Conservation (phyloP, 2,329 filamentous ascomycete genomes). For the Nothophaeocryptopus gaeumannii region DNA sequence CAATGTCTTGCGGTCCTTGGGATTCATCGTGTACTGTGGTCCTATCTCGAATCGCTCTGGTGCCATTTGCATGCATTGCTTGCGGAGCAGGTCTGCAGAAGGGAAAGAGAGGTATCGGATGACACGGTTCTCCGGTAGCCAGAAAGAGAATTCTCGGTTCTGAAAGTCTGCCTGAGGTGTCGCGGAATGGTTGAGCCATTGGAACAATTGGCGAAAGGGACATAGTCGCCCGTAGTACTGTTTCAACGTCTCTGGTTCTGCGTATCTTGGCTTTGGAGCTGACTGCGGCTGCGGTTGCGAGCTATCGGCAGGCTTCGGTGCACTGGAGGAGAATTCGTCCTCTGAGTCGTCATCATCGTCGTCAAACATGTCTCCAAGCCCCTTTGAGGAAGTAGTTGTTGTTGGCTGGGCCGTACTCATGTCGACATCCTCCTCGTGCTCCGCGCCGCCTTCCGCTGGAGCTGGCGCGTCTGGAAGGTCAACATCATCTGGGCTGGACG, state of each 20-base stretch:
- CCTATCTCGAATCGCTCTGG: conserved; percentile 97
- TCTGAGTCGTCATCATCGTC: conserved; percentile 50
- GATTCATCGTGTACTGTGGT: conserved; percentile 92
- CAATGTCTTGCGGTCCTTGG: conserved; percentile 85
- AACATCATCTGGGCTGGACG: conserved; percentile 32
- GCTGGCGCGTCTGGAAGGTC: conserved; percentile 34
- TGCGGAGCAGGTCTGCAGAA: conserved; percentile 72
- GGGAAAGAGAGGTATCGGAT: conserved; percentile 83
- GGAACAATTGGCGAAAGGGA: conserved; percentile 89
- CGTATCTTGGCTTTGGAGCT: conserved; percentile 37
- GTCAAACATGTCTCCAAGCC: conserved; percentile 59
- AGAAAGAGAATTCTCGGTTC: conserved; percentile 94
- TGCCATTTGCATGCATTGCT: conserved; percentile 83
- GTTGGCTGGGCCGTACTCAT: conserved; percentile 13
- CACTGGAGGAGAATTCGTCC: conserved; percentile 56
- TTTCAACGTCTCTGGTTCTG: conserved; percentile 81
- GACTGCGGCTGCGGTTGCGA: conserved; percentile 35
- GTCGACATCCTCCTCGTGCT: conserved; percentile 21
- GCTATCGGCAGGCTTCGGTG: conserved; percentile 45
- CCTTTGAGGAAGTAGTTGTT: conserved; percentile 12
- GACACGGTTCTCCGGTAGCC: conserved; percentile 87
- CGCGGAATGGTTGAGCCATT: conserved; percentile 95
- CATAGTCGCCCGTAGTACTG: conserved; percentile 95
- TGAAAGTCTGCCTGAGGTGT: conserved; percentile 82
- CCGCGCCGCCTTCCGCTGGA: conserved; percentile 15